Evolutionary conservation across 352 stramenopile species (phyloP).

Genomic region (Phytophthora hibernalis): DNA sequence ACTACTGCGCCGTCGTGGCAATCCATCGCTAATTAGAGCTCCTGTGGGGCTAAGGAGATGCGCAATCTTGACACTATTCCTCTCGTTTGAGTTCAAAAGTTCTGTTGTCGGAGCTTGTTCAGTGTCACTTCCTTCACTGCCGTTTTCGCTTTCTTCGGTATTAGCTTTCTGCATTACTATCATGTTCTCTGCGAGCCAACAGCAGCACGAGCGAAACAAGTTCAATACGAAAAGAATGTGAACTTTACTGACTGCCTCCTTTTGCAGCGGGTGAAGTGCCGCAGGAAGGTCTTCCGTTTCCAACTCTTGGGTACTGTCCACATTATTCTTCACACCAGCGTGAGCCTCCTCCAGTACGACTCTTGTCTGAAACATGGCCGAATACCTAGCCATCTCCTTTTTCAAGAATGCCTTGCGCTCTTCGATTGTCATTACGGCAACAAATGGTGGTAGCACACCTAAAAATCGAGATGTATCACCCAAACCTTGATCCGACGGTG

Average conservation of each 20-base stretch:
- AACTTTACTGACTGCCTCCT: constrained; percentile 41
- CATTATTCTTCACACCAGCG: neutral
- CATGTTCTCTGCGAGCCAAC: constrained; percentile 71
- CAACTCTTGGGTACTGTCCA: neutral
- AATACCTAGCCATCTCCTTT: constrained; percentile 23
- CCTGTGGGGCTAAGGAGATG: constrained; percentile 5
- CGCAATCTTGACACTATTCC: neutral
- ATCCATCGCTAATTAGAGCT: constrained; percentile 11
- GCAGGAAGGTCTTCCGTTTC: constrained; percentile 11
- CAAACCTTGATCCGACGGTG: neutral
- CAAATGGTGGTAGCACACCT: neutral
- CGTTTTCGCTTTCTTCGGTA: constrained; percentile 1
- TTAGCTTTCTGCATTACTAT: constrained; percentile 9
- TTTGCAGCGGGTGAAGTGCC: constrained; percentile 42
- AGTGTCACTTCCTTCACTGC: neutral
- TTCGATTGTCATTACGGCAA: constrained; percentile 14
- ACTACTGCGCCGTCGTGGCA: constrained; percentile 46
- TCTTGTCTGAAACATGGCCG: constrained; percentile 29
- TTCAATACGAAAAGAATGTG: constrained; percentile 64
- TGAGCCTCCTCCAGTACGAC: constrained; percentile 19
- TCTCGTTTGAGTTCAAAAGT: neutral
- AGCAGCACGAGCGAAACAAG: constrained; percentile 66
- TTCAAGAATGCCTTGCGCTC: constrained; percentile 29
- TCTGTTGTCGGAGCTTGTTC: neutral
- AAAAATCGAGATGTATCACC: neutral